Conservation (phyloP, 2,329 filamentous ascomycete species). For the Monosporascus sp. region DNA sequence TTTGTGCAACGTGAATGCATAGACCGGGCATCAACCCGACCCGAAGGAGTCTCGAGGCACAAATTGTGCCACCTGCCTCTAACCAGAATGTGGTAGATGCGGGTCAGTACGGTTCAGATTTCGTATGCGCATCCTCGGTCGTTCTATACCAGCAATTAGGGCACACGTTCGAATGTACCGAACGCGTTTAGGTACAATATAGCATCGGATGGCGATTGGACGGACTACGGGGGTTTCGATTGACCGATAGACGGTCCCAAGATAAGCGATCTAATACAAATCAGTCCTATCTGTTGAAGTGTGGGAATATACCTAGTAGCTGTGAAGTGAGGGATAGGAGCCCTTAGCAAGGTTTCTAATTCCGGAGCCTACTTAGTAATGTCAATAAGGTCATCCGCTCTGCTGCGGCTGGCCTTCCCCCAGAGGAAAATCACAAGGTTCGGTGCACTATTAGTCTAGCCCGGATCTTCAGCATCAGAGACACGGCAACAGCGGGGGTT, state of each 20-base stretch:
- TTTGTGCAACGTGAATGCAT: neutral
- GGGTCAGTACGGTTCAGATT: neutral
- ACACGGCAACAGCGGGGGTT: neutral
- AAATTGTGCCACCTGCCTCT: neutral
- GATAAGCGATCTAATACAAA: neutral
- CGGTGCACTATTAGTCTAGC: no score
- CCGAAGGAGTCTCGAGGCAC: neutral
- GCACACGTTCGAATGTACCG: neutral
- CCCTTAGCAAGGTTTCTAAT: neutral
- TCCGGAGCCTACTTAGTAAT: neutral
- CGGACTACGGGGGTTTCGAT: neutral
- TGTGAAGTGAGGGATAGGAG: neutral
- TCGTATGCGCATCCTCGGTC: neutral
- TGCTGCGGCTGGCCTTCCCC: no score
- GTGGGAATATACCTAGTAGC: no score
- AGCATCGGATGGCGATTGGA: neutral
- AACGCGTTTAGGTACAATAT: neutral
- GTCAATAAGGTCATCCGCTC: no score
- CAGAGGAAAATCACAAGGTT: no score
- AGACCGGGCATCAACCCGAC: neutral
- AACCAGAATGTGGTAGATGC: neutral
- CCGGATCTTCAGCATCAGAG: neutral
- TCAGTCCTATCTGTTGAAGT: neutral
- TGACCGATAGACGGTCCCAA: neutral
- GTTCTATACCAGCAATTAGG: no score